These are phyloP conservation scores for Starmera caribaea DNA, from an alignment of 805 yeast genomes.

Conservation along the genomic window DNA sequence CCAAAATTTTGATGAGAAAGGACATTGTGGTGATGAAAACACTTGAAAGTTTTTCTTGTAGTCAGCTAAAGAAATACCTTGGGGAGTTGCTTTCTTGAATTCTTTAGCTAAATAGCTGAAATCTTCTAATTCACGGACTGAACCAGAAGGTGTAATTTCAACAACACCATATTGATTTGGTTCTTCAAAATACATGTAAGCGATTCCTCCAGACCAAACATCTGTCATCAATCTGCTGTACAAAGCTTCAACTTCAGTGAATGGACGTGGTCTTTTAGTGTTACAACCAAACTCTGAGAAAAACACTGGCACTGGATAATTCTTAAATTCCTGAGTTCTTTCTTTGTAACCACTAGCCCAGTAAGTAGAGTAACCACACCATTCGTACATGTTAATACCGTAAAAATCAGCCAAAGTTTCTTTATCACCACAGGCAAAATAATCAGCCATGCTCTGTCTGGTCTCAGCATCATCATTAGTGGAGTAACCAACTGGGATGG, in stretches of 20 bases:
- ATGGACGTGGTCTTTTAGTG: conserved; percentile 53
- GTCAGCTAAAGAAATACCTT: conserved; percentile 23
- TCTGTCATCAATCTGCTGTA: conserved; percentile 61
- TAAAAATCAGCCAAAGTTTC: conserved; percentile 53
- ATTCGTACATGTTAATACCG: conserved; percentile 81
- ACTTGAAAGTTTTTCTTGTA: conserved; percentile 16
- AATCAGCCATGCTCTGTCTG: conserved; percentile 70
- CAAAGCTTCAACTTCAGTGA: conserved; percentile 59
- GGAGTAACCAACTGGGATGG: conserved; percentile 90
- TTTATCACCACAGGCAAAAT: conserved; percentile 70
- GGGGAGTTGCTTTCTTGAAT: conserved; percentile 38
- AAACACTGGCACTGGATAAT: conserved; percentile 64
- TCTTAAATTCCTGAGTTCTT: conserved; percentile 51
- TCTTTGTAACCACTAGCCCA: conserved; percentile 54
- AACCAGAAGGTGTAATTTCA: conserved; percentile 28
- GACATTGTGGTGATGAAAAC: conserved; percentile 33
- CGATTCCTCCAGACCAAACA: conserved; percentile 83
- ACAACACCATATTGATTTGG: conserved; percentile 69
- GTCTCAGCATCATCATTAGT: conserved; percentile 82
- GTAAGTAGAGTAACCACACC: conserved; percentile 70
- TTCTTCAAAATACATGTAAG: conserved; percentile 76
- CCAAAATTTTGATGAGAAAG: conserved; percentile 45
- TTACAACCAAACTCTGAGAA: conserved; percentile 82
- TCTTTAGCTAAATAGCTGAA: conserved; percentile 46
- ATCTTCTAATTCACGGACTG: conserved; percentile 48